Percentiles rank a stretch among this genome's conserved stretches.
Conservation (phyloP, 2,329 filamentous ascomycete genomes). For the Trichoderma semiorbis region DNA sequence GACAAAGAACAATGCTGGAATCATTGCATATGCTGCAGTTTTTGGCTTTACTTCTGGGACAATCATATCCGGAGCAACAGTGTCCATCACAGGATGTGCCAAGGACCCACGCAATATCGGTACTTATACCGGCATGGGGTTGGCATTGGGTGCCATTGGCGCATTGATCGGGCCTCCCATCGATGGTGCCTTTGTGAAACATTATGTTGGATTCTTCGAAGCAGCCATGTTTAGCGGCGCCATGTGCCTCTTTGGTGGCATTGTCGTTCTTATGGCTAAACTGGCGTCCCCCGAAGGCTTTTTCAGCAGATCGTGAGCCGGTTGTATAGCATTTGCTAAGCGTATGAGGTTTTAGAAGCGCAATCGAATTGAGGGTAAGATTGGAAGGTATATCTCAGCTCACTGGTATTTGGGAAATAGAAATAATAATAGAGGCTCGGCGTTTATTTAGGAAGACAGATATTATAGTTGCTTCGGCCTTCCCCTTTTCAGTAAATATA, state of each 20-base stretch:
- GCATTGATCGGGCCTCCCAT: constrained; percentile 19
- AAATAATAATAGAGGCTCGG: neutral
- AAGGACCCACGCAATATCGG: constrained; percentile 52
- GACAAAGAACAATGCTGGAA: constrained; percentile 27
- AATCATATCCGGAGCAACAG: constrained; percentile 41
- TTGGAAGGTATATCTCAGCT: neutral
- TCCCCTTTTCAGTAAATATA: constrained; percentile 49
- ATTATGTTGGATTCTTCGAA: constrained; percentile 17
- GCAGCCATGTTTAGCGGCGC: constrained; percentile 22
- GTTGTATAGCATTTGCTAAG: neutral
- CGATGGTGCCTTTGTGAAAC: constrained; percentile 15
- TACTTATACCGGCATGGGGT: constrained; percentile 37
- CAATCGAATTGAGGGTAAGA: neutral
- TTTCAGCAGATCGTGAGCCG: neutral
- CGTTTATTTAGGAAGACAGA: neutral
- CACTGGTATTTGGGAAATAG: neutral
- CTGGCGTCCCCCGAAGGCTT: constrained; percentile 14
- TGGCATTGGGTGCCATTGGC: constrained; percentile 8
- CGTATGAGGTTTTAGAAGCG: neutral
- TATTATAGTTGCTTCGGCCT: neutral
- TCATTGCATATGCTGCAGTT: constrained; percentile 37
- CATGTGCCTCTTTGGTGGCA: constrained; percentile 19
- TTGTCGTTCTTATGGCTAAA: constrained; percentile 20
- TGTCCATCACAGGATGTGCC: constrained; percentile 40
- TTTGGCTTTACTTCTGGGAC: constrained; percentile 43